A percentile compares a stretch with the other conserved stretches of the same genome.
phyloP scores from a whole-genome alignment of 805 yeast species.

The Brettanomyces bruxellensis region DNA sequence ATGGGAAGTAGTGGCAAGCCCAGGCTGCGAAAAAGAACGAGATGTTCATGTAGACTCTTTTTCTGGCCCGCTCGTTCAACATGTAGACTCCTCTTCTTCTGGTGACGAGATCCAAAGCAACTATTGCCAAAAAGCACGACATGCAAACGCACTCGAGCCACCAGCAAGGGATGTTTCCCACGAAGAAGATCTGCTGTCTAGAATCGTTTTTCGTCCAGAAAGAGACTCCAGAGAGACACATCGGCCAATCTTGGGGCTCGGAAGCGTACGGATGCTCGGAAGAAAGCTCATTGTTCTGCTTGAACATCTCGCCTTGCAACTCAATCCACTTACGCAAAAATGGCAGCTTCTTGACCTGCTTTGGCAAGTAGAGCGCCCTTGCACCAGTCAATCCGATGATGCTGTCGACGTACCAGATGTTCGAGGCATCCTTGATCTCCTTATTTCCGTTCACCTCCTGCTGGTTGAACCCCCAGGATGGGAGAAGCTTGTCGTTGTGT shows the following conservation, averaged over 20 bases:
- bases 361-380: conserved; percentile 59
- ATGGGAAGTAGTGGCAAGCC: conserved; percentile 85
- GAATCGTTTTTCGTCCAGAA: conserved; percentile 78
- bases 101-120: conserved; percentile 68
- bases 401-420: conserved; percentile 68
- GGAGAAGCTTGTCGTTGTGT: conserved; percentile 71
- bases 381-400: conserved; percentile 57
- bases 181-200: conserved; percentile 73
- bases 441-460: conserved; percentile 95
- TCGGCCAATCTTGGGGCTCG: conserved; percentile 87
- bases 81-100: conserved; percentile 60
- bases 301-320: conserved; percentile 81
- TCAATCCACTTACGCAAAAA: conserved; percentile 87
- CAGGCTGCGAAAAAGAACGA: conserved; percentile 84
- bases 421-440: conserved; percentile 55
- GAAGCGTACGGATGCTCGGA: conserved; percentile 95
- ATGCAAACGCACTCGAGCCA: conserved; percentile 68
- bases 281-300: conserved; percentile 79
- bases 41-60: conserved; percentile 66
- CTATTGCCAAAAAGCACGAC: conserved; percentile 51
- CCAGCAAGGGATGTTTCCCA: conserved; percentile 89
- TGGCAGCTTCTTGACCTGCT: conserved; percentile 50
- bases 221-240: conserved; percentile 82
- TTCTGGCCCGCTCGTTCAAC: conserved; percentile 51
- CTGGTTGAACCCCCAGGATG: conserved; percentile 92